Conservation (phyloP, 345 rosid species). For the Heritiera littoralis region DNA sequence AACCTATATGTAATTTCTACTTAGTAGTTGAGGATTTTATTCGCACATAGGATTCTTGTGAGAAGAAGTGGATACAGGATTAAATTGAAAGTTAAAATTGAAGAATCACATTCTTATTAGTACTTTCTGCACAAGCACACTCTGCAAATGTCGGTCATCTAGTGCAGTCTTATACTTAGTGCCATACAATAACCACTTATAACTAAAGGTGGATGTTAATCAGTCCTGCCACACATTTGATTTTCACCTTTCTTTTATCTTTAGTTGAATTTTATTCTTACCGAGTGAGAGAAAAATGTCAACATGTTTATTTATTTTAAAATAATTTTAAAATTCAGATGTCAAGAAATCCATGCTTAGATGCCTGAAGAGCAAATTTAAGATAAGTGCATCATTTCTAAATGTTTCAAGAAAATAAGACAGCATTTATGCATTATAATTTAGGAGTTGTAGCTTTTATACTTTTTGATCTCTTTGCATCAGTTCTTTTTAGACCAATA, state of each 20-base stretch:
- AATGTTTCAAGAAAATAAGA: background rate
- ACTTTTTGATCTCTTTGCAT: background rate
- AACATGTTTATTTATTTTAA: background rate
- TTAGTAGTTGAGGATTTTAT: background rate
- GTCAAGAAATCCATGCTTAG: background rate
- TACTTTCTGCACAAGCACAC: background rate
- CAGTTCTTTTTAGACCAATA: background rate
- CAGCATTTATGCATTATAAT: background rate
- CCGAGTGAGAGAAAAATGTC: background rate
- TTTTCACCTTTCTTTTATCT: background rate
- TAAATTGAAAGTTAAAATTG: background rate
- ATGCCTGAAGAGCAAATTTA: background rate
- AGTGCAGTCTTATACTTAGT: background rate
- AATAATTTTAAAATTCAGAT: background rate
- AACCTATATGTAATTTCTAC: background rate
- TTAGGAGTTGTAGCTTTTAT: constrained; percentile 8
- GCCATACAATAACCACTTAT: background rate
- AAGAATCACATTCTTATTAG: background rate
- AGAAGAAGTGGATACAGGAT: background rate
- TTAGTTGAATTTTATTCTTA: constrained; percentile 1
- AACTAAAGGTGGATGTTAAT: background rate
- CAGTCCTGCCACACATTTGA: background rate
- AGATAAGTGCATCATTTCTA: background rate
- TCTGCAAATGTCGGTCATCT: background rate
- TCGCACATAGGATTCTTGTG: background rate